Evolutionary conservation across 257 asterid species (phyloP), one percentile per base, ranked within the genome.

Genomic region (Solanum peruvianum): DNA sequence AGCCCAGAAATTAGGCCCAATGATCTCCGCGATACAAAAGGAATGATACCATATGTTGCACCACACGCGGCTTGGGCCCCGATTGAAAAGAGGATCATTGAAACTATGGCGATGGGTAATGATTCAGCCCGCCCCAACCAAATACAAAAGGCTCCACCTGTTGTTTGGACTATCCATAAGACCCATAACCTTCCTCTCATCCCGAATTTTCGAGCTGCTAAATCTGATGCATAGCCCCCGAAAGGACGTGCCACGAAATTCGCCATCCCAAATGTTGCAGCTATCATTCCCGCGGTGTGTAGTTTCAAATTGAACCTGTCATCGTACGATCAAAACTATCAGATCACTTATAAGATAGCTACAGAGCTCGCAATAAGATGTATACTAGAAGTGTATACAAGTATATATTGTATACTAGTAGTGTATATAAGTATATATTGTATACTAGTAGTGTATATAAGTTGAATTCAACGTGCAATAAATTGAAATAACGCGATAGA

Each of bases 151-250:
- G 69, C 91, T 3, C 94, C 92, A 0, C 94, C 94, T 3, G 84
- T 27, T 3, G 94, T 91, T 33, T 92, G 94, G 2, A 91, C 90
- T 86, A 86, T 87, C 92, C 94, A 92, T 1, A 92, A 88, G 4
- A 89, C 90, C 94, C 94, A 92, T 3, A 92, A 85, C 47, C 94
- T 62, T 0, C 94, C 94, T 67, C 93, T 86, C 94, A 92, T 92
- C 41, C 94, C 93, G 29, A 92, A 90, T 7, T 39, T 70, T 12
- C 66, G 71, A 0, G 94, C 92, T 1, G 91, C 39, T 1, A 60
- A 58, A 37, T 92, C 93, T 0, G 93, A 92, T 0, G 91, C 92
- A 13, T 39, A 92, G 2, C 93, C 94, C 0, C 94, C 94, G 2
- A 90, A 90, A 1, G 93, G 94, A 0, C 91, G 92, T 0, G 94